Percentiles rank a stretch among this genome's conserved stretches.
These are phyloP conservation scores for Ascomycota sp. DNA, from an alignment of 2,329 filamentous ascomycete genomes.

Conservation along the genomic window DNA sequence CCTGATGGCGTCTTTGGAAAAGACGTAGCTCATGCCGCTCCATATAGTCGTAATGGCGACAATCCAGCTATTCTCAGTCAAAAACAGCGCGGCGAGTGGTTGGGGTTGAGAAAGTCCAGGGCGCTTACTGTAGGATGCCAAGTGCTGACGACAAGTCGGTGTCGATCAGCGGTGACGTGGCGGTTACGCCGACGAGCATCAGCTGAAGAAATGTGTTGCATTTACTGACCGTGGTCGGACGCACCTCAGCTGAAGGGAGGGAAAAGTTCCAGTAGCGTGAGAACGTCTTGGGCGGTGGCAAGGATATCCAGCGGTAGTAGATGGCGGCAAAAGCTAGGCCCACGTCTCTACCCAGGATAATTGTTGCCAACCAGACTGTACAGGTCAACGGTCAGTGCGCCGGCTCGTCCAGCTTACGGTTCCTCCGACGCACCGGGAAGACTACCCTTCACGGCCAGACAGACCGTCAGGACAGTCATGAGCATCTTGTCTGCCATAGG, in stretches of 20 bases:
- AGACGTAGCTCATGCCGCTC: constrained; percentile 84
- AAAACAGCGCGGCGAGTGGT: background rate
- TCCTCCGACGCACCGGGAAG: constrained; percentile 41
- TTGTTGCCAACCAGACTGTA: constrained; percentile 60
- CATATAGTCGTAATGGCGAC: constrained; percentile 79
- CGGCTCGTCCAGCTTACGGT: background rate
- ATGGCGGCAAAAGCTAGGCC: constrained; percentile 67
- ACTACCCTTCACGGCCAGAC: constrained; percentile 59
- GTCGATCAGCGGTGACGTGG: constrained; percentile 55
- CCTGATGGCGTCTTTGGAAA: constrained; percentile 74
- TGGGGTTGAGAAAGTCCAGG: background rate
- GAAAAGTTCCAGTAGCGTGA: constrained; percentile 92
- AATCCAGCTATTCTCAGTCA: constrained; percentile 35
- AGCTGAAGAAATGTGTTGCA: constrained; percentile 88
- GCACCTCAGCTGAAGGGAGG: constrained; percentile 65
- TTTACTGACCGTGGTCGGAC: constrained; percentile 65
- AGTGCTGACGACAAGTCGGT: constrained; percentile 31
- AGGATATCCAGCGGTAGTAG: constrained; percentile 86
- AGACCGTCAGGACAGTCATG: constrained; percentile 82
- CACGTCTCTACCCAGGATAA: constrained; percentile 76
- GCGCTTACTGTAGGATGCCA: constrained; percentile 39
- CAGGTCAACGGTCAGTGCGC: background rate
- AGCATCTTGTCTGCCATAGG: constrained; percentile 92
- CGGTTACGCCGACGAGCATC: constrained; percentile 62
- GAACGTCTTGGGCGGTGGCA: constrained; percentile 85